phyloP scores from a whole-genome alignment of 768 basidiomycete species.

The Podaxis carcinomalis region DNA sequence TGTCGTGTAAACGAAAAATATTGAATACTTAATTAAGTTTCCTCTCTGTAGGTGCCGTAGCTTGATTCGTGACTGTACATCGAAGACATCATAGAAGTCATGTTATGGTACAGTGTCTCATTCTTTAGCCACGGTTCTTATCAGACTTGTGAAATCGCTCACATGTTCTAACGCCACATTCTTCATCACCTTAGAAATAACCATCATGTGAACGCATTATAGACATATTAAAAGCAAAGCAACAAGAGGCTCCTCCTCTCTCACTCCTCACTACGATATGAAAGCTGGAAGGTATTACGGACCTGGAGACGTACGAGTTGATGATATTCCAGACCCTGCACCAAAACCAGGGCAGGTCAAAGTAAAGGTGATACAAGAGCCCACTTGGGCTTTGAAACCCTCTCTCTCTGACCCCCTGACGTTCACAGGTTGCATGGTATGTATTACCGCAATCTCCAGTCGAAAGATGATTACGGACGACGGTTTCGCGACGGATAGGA shows the following conservation, averaged over 20 bases:
- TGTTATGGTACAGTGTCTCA: not conserved
- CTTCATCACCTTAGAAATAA: not conserved
- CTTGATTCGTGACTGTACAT: too few species aligned
- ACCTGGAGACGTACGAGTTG: conserved; percentile 38
- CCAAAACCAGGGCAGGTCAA: conserved; percentile 36
- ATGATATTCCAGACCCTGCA: conserved; percentile 35
- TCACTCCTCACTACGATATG: conserved; percentile 23
- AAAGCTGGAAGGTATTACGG: conserved; percentile 44
- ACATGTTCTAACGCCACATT: not conserved
- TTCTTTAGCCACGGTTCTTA: not conserved
- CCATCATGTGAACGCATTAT: not conserved
- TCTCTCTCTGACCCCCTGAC: not conserved
- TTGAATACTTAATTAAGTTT: too few species aligned
- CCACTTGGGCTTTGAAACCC: not conserved
- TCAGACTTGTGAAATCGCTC: not conserved
- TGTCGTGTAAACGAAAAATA: too few species aligned
- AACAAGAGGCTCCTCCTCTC: not conserved
- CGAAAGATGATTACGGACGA: not conserved
- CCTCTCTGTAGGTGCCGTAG: too few species aligned
- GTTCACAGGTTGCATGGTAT: not conserved
- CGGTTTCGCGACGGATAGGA: conserved; percentile 16
- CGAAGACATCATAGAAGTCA: too few species aligned
- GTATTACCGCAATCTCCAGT: not conserved
- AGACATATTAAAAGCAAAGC: not conserved
- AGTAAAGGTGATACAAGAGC: conserved; percentile 30